Percentiles rank a stretch among this genome's conserved stretches.
Conservation (phyloP, 208 protist genomes). For the Leishmania gerbilli region DNA sequence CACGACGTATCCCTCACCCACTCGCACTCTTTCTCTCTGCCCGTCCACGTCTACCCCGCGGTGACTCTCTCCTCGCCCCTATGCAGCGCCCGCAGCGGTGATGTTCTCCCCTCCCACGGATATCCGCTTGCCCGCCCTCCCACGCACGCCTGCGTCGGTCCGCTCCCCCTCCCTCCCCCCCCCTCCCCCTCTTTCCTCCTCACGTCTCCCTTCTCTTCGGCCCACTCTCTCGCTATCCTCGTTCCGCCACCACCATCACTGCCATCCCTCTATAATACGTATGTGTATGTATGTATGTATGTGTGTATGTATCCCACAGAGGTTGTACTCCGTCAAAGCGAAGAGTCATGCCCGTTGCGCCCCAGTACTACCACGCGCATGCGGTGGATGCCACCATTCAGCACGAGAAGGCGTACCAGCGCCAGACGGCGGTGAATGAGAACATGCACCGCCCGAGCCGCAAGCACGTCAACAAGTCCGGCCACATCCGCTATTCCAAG, state of each 20-base stretch:
- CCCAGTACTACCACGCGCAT: constrained; percentile 75
- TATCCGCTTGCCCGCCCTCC: not conserved
- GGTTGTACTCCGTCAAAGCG: not conserved
- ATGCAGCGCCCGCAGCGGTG: not conserved
- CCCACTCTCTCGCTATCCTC: not conserved
- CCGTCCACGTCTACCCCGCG: no score
- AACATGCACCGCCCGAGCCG: constrained; percentile 78
- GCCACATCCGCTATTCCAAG: constrained; percentile 94
- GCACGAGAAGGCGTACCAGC: constrained; percentile 93
- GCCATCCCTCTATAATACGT: not conserved
- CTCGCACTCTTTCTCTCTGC: not conserved
- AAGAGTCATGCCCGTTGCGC: constrained; percentile 38
- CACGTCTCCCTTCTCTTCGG: not conserved
- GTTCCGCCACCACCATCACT: not conserved
- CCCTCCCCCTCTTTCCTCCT: not conserved
- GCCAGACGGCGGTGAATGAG: constrained; percentile 91
- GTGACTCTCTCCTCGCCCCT: not conserved
- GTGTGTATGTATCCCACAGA: not conserved
- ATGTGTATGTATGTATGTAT: not conserved
- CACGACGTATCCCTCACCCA: not conserved
- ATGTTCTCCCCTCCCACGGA: not conserved
- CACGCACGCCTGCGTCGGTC: not conserved
- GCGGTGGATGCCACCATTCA: constrained; percentile 87
- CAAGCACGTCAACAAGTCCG: constrained; percentile 62
- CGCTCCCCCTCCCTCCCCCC: not conserved